A percentile compares a stretch with the other conserved stretches of the same genome.
These are phyloP conservation scores for Isoetes taiwanensis DNA, from an alignment of 75 land plant species.

Conservation along the genomic window DNA sequence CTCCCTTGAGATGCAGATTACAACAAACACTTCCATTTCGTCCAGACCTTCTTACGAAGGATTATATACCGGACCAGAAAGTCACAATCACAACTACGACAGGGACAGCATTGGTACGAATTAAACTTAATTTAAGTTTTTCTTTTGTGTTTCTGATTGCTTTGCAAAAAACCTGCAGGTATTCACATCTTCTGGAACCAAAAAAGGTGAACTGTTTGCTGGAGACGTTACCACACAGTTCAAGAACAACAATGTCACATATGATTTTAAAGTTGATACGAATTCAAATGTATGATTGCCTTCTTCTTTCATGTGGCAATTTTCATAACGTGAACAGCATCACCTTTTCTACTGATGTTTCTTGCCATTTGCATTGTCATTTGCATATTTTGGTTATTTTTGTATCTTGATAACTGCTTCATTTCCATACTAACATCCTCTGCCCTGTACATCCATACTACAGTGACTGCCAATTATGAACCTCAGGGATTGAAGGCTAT, in stretches of 20 bases:
- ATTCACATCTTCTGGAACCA: constrained; percentile 62
- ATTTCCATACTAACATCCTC: neutral
- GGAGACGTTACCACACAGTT: constrained; percentile 53
- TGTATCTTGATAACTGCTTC: neutral
- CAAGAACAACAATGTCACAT: constrained; percentile 47
- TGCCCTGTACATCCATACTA: constrained; percentile 39
- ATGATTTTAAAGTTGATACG: constrained; percentile 82
- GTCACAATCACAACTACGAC: constrained; percentile 58
- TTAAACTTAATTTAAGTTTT: too few relatives aligned
- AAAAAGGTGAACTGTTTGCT: constrained; percentile 66
- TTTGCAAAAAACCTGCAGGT: too few relatives aligned
- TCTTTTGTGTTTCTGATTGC: too few relatives aligned
- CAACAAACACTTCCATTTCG: too few relatives aligned
- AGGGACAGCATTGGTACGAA: constrained; percentile 50
- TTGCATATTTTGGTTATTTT: neutral
- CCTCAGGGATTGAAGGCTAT: constrained; percentile 34
- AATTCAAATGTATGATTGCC: constrained; percentile 57
- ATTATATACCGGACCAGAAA: constrained; percentile 76
- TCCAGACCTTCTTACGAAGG: constrained; percentile 76
- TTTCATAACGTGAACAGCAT: too few relatives aligned
- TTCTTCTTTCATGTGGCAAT: too few relatives aligned
- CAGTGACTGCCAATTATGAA: constrained; percentile 36
- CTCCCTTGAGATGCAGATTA: too few relatives aligned
- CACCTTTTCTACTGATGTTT: too few relatives aligned
- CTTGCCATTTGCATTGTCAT: neutral